Evolutionary conservation across 345 rosid genomes (phyloP).

Genomic region (Rhodamnia argentea): DNA sequence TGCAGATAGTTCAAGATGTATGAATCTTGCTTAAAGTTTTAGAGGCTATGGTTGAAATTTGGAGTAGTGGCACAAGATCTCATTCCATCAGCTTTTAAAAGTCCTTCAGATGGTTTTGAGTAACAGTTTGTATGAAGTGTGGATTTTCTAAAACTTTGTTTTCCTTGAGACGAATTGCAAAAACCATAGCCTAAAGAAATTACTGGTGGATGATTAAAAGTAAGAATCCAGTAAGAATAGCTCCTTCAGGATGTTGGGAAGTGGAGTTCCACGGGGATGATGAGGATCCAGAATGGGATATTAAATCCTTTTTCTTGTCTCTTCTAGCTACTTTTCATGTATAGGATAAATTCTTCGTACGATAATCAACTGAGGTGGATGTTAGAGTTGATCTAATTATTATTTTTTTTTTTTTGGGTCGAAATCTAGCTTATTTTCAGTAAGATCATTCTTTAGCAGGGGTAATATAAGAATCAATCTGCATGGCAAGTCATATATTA

Average conservation of each 20-base stretch:
- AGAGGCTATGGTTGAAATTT: background rate
- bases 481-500: background rate
- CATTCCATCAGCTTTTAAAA: background rate
- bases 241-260: background rate
- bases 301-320: background rate
- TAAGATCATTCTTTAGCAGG: background rate
- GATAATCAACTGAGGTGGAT: background rate
- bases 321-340: background rate
- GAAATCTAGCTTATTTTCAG: background rate
- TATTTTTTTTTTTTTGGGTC: no score
- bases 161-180: background rate
- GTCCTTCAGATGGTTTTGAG: background rate
- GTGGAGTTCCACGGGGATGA: background rate
- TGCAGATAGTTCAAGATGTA: background rate
- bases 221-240: background rate
- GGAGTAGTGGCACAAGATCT: background rate
- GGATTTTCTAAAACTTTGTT: background rate
- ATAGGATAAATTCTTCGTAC: background rate
- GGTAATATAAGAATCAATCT: background rate
- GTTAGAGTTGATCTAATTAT: background rate
- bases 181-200: background rate
- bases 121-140: background rate
- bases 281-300: background rate
- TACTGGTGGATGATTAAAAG: background rate
- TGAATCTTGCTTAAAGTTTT: background rate